Evolutionary conservation across 169 alveolate genomes (phyloP), one percentile per base, ranked within the genome.

Genomic region (Babesia sp.): DNA sequence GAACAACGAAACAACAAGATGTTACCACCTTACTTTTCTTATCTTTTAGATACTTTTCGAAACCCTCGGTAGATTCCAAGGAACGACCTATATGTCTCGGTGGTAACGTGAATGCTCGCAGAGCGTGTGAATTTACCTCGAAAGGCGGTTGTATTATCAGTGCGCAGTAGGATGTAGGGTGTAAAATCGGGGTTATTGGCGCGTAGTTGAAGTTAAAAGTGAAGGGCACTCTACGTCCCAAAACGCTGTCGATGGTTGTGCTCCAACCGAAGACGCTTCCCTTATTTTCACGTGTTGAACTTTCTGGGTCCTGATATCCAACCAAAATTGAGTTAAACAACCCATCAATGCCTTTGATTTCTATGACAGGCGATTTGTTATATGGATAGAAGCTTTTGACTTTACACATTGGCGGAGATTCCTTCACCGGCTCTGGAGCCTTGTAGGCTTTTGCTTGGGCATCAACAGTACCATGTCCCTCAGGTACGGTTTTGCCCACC

Each of bases 241-340:
- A 66, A 3, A 6, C 73, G 8, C 61, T 71, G 26, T 28, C 45
- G 22, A 50, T 36, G 3, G 48, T 42, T 2, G 68, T 64, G 50
- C 73, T 60, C 88, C 88, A 80, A 31, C 88, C 88, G 31, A 58
- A 80, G 16, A 80, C n/a, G 31, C 88, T 71, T 7, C 83, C 88
- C 28, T 80, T 80, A 64, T 80, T 71, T 24, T 67, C 77, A n/a
- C 84, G 69, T 14, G n/a, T 48, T 29, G 12, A n/a, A 41, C 48
- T 41, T 37, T 42, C 44, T 26, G 69, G 88, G 16, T 31, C 37
- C 42, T 80, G 71, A 36, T 80, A 80, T 33, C 88, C 88, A 54
- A 80, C 70, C 50, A 80, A 34, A 6, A 71, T 42, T 12, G 84
- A 44, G 34, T 71, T 80, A 77, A 42, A 80, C 50, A 53, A 33